Evolutionary conservation across 495 filamentous ascomycete species (phyloP), one percentile per base, ranked within the genome.

Genomic region (Coniosporium apollinis): DNA sequence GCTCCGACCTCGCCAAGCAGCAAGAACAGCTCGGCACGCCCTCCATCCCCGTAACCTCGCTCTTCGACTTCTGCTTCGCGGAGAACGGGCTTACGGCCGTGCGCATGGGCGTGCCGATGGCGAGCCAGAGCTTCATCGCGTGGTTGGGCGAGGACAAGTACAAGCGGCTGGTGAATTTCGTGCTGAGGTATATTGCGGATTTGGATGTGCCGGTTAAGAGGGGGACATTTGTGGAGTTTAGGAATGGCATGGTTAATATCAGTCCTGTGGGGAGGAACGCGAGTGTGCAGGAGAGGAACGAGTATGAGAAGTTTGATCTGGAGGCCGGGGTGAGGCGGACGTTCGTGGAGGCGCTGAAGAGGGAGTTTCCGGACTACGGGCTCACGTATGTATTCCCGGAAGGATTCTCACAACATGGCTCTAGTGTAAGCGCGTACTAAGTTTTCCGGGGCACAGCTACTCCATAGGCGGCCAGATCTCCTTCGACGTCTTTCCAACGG

Each of bases 191-290:
- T 55, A 72, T 97, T 43, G 80, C 85, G 43, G 82, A 93, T 51
- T 57, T 93, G 22, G 81, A 91, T 47, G 64, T 72, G 60, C 89
- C 87, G 25, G 59, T 83, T 57, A 96, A 91, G 74, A 68, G 87
- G 30, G 89, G 89, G 44, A 97, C 89, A 20, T 97, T 97, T 53
- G 60, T 97, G 40, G 89, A 97, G 65, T 97, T 93, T 66, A 70
- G 81, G 40, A 92, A 87, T 52, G 89, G 89, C 55, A 96, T 96
- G 89, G 71, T 97, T 57, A 97, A 97, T 46, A 64, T 97, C 44
- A 79, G 71, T 24, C 89, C 89, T 28, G 69, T 96, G 47, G 89
- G 89, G n/a, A 69, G 89, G 34, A 94, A 94, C 46, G 89, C 89
- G 14, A 79, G 66, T 43, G 51, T 61, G n/a, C 55, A 74, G 46